Evolutionary conservation across 2,329 filamentous ascomycete genomes (phyloP).

Genomic region (Fusarium humuli): DNA sequence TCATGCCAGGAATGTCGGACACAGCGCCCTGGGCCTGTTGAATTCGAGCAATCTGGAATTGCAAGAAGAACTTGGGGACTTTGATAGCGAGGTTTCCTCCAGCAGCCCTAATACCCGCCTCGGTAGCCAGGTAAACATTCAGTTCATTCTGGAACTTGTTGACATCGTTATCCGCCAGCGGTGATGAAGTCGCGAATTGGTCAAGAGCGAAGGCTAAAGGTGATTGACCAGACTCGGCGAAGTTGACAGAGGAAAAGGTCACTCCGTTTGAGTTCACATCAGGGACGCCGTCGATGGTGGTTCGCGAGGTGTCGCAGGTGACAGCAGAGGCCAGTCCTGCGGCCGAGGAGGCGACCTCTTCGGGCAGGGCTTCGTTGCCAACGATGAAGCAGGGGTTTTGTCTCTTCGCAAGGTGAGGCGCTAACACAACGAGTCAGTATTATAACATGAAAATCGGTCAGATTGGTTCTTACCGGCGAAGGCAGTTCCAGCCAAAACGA

Average conservation of each 20-base stretch:
- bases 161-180: slow-evolving; percentile 63
- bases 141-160: slow-evolving; percentile 64
- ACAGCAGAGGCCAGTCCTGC: slow-evolving; percentile 56
- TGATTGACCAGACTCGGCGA: slow-evolving; percentile 59
- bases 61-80: slow-evolving; percentile 72
- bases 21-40: slow-evolving; percentile 68
- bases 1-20: slow-evolving; percentile 62
- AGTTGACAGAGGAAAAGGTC: slow-evolving; percentile 68
- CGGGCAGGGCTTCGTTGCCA: slow-evolving; percentile 62
- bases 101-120: slow-evolving; percentile 67
- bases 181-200: slow-evolving; percentile 63
- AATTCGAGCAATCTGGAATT: slow-evolving; percentile 69
- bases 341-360: slow-evolving; percentile 60
- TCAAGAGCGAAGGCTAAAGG: slow-evolving; percentile 66
- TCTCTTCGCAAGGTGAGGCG: slow-evolving; percentile 41
- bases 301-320: slow-evolving; percentile 61
- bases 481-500: slow-evolving; percentile 32
- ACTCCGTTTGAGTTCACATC: slow-evolving; percentile 65
- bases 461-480: slow-evolving; percentile 34
- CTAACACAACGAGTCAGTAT: slow-evolving; percentile 3
- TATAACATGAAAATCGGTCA: neutral
- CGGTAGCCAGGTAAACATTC: slow-evolving; percentile 69
- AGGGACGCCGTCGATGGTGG: slow-evolving; percentile 65
- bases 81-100: slow-evolving; percentile 67
- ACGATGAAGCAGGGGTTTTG: slow-evolving; percentile 65